phyloP scores from a whole-genome alignment of 139 green algal genomes.

The Chlamydomonas incerta region DNA sequence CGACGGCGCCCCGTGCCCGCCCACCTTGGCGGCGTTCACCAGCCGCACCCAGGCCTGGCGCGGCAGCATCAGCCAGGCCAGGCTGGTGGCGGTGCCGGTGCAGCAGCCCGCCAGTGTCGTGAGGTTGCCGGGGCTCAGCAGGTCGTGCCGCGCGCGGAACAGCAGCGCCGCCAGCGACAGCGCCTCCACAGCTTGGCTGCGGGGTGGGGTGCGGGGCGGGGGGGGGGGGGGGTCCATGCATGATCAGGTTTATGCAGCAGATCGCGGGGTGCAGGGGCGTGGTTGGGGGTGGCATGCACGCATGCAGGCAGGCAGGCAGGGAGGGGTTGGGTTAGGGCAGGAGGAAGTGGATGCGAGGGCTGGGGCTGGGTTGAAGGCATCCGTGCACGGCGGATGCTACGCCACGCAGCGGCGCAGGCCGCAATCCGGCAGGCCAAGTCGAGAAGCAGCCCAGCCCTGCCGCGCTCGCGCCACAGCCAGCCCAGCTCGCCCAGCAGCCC shows the following conservation, averaged over 20 bases:
- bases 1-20: too few relatives aligned
- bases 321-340: too few relatives aligned
- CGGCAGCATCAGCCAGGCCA: not conserved
- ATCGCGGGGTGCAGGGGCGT: too few relatives aligned
- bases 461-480: too few relatives aligned
- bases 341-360: too few relatives aligned
- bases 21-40: not conserved
- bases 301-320: too few relatives aligned
- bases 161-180: conserved; percentile 1
- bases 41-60: not conserved
- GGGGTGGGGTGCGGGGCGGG: not conserved
- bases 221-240: too few relatives aligned
- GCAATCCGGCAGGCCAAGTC: not conserved
- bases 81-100: not conserved
- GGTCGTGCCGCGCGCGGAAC: not conserved
- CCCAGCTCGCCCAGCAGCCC: not conserved
- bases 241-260: too few relatives aligned
- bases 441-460: not conserved
- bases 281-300: too few relatives aligned
- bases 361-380: too few relatives aligned
- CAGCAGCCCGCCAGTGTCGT: not conserved
- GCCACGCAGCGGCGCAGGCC: too few relatives aligned
- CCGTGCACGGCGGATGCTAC: too few relatives aligned
- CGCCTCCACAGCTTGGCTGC: not conserved
- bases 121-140: not conserved